phyloP scores from a whole-genome alignment of 257 asterid species.

The Perilla frutescens region DNA sequence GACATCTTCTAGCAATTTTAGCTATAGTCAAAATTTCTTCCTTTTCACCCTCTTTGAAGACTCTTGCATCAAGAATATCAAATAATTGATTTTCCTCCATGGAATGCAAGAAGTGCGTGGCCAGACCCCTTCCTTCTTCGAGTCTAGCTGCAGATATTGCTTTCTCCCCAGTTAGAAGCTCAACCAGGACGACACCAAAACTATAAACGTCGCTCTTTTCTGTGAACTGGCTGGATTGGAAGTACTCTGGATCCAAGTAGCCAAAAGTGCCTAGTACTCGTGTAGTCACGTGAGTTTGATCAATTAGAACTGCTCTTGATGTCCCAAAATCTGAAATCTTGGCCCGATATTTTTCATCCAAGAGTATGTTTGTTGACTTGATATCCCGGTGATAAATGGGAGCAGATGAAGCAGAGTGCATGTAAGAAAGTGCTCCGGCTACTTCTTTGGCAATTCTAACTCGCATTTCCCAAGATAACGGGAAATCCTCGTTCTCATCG shows the following conservation, averaged over 20 bases:
- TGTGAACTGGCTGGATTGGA: conserved; percentile 48
- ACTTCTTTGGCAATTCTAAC: conserved; percentile 42
- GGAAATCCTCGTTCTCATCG: conserved; percentile 39
- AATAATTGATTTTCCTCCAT: conserved; percentile 36
- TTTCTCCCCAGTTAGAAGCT: conserved; percentile 52
- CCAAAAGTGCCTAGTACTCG: conserved; percentile 49
- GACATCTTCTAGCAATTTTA: conserved; percentile 41
- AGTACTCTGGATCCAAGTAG: conserved; percentile 56
- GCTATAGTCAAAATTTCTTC: conserved; percentile 42
- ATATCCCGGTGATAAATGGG: conserved; percentile 52
- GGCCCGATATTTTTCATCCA: conserved; percentile 43
- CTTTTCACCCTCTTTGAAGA: conserved; percentile 31
- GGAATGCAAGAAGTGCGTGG: conserved; percentile 41
- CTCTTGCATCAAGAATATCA: conserved; percentile 48
- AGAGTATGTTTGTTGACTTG: not conserved
- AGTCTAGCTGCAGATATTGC: conserved; percentile 38
- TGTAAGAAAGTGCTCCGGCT: conserved; percentile 45
- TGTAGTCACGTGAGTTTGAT: conserved; percentile 50
- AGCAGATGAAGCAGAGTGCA: conserved; percentile 47
- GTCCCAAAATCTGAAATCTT: conserved; percentile 49
- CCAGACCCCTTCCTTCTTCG: conserved; percentile 39
- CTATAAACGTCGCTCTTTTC: too few relatives aligned
- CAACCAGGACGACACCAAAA: conserved; percentile 53
- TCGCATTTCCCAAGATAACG: conserved; percentile 45
- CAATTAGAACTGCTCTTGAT: conserved; percentile 36